A percentile compares a stretch with the other conserved stretches of the same genome.
Evolutionary conservation across 2,329 filamentous ascomycete species (phyloP).

Genomic region (Neonectria faginata): DNA sequence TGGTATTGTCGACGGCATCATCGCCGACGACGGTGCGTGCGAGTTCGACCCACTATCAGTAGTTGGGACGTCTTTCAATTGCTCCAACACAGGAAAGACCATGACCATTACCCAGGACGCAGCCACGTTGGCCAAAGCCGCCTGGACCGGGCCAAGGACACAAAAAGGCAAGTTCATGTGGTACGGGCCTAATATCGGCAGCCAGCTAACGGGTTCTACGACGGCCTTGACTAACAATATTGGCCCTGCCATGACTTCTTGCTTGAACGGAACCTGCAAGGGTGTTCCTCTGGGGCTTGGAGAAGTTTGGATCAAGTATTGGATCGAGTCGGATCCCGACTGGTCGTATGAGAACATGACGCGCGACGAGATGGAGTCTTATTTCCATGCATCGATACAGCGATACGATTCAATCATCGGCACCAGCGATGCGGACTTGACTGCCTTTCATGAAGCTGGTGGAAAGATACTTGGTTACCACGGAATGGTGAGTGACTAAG

Average conservation of each 20-base stretch:
- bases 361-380: not conserved
- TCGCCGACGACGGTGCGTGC: not conserved
- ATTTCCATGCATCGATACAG: not conserved
- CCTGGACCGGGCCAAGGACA: constrained; percentile 19
- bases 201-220: constrained; percentile 8
- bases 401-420: constrained; percentile 11
- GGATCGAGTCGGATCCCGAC: not conserved
- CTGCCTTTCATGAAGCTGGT: constrained; percentile 7
- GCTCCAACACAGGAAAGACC: not conserved
- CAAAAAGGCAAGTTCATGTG: constrained; percentile 4
- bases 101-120: constrained; percentile 18
- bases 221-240: constrained; percentile 11
- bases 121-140: constrained; percentile 18
- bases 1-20: constrained; percentile 15
- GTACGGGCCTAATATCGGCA: constrained; percentile 14
- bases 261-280: not conserved
- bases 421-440: constrained; percentile 6
- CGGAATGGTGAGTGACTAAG: constrained; percentile 12
- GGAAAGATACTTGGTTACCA: constrained; percentile 19
- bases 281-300: constrained; percentile 12
- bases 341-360: constrained; percentile 25
- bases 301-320: constrained; percentile 15
- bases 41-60: constrained; percentile 6
- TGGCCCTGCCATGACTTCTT: constrained; percentile 8
- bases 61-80: constrained; percentile 14